Base-by-base conservation (phyloP, 169 alveolate species). In the Plasmodium knowlesi region DNA sequence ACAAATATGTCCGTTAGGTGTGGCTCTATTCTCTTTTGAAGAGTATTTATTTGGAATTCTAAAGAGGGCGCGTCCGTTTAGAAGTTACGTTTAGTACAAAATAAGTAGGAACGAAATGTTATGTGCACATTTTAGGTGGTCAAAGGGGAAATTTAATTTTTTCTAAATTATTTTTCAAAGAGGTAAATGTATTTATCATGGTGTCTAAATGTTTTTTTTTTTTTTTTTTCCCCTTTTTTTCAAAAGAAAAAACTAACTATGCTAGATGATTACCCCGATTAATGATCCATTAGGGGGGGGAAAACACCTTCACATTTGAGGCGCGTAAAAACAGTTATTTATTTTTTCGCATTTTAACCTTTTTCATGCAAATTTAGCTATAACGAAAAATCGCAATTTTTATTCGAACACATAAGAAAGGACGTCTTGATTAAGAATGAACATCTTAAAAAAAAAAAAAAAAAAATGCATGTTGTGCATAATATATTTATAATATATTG, bases 131-230 rank as follows among this genome's bases (percentile, higher is more conserved):
- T 80, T 80, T n/a, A 39, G 39, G 32, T 80, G 54, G 71, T 80
- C 30, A 41, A 80, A n/a, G 4, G 41, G 67, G 41, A 3, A 22
- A 80, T 10, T 41, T 79, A n/a, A 22, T 79, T 79, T 79, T 74
- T 74, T 43, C 61, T 34, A 37, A 14, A 28, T 34, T 78, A 16
- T 78, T 78, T n/a, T 78, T 22, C 8, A 34, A 41, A 19, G 34
- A 5, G 32, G 14, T 41, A 79, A 14, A n/a, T 32, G 50, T 6
- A 41, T 1, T 79, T 79, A 79, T 41, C 46, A 43, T 19, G 34
- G 34, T 30, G 84, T 79, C 84, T 79, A 79, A 79, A 22, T 79
- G 28, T 34, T 32, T 79, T 37, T 78, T 19, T 34, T 78, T 78
- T 78, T 78, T 78, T 78, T 78, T n/a, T n/a, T n/a, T n/a, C n/a